These are phyloP conservation scores for Kalmanozyma brasiliensis DNA, from an alignment of 1,284 basidiomycete species.

Conservation along the genomic window DNA sequence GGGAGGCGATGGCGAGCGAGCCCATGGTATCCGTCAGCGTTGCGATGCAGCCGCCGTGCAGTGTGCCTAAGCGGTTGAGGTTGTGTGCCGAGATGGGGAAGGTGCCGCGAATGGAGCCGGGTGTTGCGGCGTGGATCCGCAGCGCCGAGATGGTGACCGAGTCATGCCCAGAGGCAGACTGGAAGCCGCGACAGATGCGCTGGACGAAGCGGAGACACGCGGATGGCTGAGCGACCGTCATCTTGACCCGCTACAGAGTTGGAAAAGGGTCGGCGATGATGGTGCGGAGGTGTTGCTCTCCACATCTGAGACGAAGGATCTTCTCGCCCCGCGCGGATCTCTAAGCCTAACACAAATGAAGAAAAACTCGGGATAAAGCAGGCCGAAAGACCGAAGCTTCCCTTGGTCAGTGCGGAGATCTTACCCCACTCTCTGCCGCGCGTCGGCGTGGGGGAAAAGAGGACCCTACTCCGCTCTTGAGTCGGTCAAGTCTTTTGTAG, in stretches of 20 bases:
- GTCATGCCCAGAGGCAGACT: slow-evolving; percentile 55
- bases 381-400: not conserved
- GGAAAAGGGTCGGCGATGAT: not conserved
- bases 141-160: slow-evolving; percentile 51
- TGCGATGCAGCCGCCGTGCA: slow-evolving; percentile 85
- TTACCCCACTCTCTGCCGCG: not conserved
- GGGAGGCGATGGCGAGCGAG: slow-evolving; percentile 81
- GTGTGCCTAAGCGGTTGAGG: slow-evolving; percentile 68
- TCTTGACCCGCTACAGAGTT: too few species aligned
- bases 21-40: slow-evolving; percentile 87
- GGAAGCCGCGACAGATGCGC: slow-evolving; percentile 39
- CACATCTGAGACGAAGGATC: too few species aligned
- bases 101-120: slow-evolving; percentile 50
- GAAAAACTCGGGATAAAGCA: slow-evolving; percentile 1
- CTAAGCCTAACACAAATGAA: not conserved
- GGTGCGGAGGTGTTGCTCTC: not conserved
- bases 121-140: slow-evolving; percentile 40
- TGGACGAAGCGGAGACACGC: slow-evolving; percentile 54
- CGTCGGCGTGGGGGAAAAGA: slow-evolving; percentile 13
- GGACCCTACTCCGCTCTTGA: too few species aligned
- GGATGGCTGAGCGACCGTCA: slow-evolving; percentile 20
- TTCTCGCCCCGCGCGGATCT: too few species aligned
- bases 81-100: slow-evolving; percentile 53
- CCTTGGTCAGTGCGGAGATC: not conserved
- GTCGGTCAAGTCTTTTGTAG: too few species aligned